Conservation (phyloP, 164 flowering plant species). For the Berberis thunbergii region DNA sequence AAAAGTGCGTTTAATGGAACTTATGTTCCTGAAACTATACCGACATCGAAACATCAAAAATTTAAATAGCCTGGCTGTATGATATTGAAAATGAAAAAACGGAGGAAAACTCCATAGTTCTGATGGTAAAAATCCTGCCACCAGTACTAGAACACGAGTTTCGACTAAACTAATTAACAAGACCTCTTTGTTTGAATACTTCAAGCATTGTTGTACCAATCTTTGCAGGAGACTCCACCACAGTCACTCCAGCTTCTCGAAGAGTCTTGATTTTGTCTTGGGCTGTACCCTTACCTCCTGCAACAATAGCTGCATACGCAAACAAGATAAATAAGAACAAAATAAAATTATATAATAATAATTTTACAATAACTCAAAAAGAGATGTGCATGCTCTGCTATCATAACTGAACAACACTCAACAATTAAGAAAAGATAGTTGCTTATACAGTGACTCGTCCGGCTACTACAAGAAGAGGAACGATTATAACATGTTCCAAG, state of each 20-base stretch:
- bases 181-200: conserved; percentile 76
- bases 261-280: conserved; percentile 94
- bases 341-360: too few species aligned
- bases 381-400: too few species aligned
- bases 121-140: background rate
- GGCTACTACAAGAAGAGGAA: too few species aligned
- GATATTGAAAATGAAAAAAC: background rate
- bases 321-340: too few species aligned
- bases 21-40: background rate
- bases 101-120: background rate
- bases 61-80: background rate
- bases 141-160: background rate
- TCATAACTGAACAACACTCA: too few species aligned
- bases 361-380: too few species aligned
- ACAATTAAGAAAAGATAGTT: too few species aligned
- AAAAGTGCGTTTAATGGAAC: background rate
- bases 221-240: conserved; percentile 95
- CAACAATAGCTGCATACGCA: conserved; percentile 69
- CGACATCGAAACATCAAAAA: background rate
- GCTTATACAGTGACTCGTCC: too few species aligned
- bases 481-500: too few species aligned
- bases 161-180: conserved; percentile 25
- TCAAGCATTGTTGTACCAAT: conserved; percentile 85
- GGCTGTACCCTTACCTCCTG: conserved; percentile 99
- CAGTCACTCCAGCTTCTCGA: conserved; percentile 86